Evolutionary conservation across 768 basidiomycete genomes (phyloP), one percentile per base, ranked within the genome.

Genomic region (Pleurotus platypus): DNA sequence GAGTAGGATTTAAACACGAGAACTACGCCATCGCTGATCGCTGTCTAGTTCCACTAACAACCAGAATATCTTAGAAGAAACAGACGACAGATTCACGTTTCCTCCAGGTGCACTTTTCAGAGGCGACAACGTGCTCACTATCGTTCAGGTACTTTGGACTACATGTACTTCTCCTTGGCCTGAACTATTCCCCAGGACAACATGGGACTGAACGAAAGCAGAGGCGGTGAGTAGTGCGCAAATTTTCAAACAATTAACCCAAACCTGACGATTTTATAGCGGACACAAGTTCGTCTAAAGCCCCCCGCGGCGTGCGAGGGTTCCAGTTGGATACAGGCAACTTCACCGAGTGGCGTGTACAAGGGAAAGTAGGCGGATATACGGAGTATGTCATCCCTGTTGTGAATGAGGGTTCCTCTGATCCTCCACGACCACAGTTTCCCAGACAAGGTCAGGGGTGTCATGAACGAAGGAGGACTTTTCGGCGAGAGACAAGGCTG

Each of bases 281-380:
- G 20, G 72, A 67, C 43, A 69, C 82, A 5, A 75, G 89, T 58
- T 70, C 77, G 24, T 79, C 85, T 9, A 91, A 88, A 66, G 84
- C 86, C 9, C 87, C 90, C 24, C 84, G 91, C 16, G 92, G 91
- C 2, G 78, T 94, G 37, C 81, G 89, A 7, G 90, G 90, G 8
- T 92, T 90, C 73, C 66, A 78, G 63, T 77, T 93, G n/a, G 77
- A 83, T 56, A 69, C 72, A 2, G 89, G 88, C 2, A 72, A 73
- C 30, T 89, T 89, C 51, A 73, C 72, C 8, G 68, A 71, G 15
- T 90, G 87, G 87, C 87, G 81, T 59, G 85, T 90, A 0, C 88
- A 90, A 70, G 87, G 88, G 12, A 89, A 89, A 67, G 68, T 85
- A 1, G 87, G 87, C n/a, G 88, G 87, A 8, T 88, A 89, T 64